phyloP scores from a whole-genome alignment of 2,329 filamentous ascomycete genomes.

The Phyllosticta citribraziliensis region DNA sequence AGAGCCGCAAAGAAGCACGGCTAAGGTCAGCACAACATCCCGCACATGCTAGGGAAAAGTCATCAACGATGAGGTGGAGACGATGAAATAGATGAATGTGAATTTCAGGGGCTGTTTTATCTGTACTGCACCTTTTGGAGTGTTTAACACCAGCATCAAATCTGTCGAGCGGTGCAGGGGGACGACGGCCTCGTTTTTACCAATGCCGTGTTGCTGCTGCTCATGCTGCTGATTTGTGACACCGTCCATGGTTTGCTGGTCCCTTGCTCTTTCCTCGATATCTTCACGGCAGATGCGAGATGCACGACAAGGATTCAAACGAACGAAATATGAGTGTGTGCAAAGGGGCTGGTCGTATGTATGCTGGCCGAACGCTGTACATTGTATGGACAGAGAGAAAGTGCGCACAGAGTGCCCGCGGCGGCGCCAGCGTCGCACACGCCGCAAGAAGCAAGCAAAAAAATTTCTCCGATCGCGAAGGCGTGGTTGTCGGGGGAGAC shows the following conservation, averaged over 20 bases:
- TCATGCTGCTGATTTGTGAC: slow-evolving; percentile 10
- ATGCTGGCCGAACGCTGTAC: not conserved
- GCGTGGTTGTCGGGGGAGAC: not conserved
- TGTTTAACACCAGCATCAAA: slow-evolving; percentile 37
- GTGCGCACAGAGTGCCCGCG: not conserved
- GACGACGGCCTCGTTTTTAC: slow-evolving; percentile 13
- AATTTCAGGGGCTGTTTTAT: not conserved
- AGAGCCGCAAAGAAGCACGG: not conserved
- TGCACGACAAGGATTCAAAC: not conserved
- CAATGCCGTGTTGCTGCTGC: not conserved
- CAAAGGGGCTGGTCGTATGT: not conserved
- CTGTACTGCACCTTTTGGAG: slow-evolving; percentile 38
- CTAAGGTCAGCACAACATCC: not conserved
- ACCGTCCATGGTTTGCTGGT: slow-evolving; percentile 6
- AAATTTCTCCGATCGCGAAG: slow-evolving; percentile 4
- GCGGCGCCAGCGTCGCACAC: not conserved
- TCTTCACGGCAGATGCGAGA: not conserved
- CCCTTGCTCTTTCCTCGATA: not conserved
- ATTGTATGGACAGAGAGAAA: no score
- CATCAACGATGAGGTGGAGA: no score
- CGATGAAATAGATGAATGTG: no score
- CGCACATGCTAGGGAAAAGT: no score
- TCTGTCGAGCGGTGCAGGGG: slow-evolving; percentile 31
- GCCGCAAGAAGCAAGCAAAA: not conserved
- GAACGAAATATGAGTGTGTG: not conserved